Evolutionary conservation across 371 early-diverging fungal species (phyloP), one percentile per base, ranked within the genome.

Genomic region (Dinochytrium kinnereticum): DNA sequence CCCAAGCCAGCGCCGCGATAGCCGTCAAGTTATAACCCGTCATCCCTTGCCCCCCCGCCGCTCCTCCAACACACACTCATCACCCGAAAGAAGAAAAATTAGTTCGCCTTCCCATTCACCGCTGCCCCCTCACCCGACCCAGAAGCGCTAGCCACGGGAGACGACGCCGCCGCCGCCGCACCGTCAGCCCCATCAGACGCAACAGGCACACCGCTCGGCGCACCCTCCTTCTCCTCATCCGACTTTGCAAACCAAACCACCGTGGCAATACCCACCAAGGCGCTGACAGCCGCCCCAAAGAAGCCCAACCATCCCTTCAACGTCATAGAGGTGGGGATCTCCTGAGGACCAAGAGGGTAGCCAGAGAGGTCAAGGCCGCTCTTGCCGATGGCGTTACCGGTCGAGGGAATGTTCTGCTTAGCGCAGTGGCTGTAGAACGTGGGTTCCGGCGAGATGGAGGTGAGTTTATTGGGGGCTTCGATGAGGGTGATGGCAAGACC

Each of bases 371-470:
- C 90, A 31, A 75, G 31, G 19, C 72, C 78, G 40, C n/a, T 28
- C 50, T 89, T 90, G 5, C 91, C 93, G 17, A 88, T 89, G 33
- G 90, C 93, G 72, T 92, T 91, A 26, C 93, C 94, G n/a, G 61
- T 59, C 38, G 82, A 80, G 37, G 87, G 74, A 64, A 88, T 84
- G 21, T 86, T 87, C 28, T 84, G 83, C 39, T 80, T 83, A 21
- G 68, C 78, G 79, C 94, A 93, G 26, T 87, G 80, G 86, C n/a
- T 51, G 31, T 7, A 82, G 72, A 15, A 81, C 74, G 57, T 85
- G 84, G 2, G 88, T 87, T 37, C 90, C 78, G 1, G 61, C 68
- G 74, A 49, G 31, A 30, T 30, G 70, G 83, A 40, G 64, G 77
- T 85, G 40, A 88, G 81, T 38, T 77, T 75, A 24, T 85, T 82